Evolutionary conservation across 2,329 filamentous ascomycete species (phyloP), one percentile per base, ranked within the genome.

Genomic region (Fusarium haematococcum): DNA sequence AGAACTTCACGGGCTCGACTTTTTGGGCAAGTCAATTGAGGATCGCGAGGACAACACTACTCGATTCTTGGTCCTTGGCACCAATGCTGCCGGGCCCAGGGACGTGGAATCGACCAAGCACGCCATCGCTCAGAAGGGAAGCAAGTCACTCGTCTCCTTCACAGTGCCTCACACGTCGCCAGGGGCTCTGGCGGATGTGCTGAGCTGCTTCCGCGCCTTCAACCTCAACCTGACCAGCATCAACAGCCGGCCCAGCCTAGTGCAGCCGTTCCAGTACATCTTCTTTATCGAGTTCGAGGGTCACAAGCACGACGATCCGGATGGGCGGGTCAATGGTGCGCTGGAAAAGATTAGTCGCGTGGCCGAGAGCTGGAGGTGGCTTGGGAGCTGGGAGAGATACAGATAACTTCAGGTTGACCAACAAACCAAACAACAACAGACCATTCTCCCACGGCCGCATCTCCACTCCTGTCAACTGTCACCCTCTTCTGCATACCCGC

Each of bases 271-370:
- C 90, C 92, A 97, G 81, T 98, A 98, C 84, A 90, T 98, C 41
- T 98, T 98, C 85, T 95, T 98, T 80, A 92, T 98, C 33, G 96
- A 98, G 86, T 95, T 97, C 78, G 90, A 93, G 81, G 92, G 93
- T 2, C 88, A 90, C 80, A 83, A 75, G 68, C 71, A 80, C 63
- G 77, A 82, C 23, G 90, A 90, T 76, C 85, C 86, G 3, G 86
- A 88, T 62, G 88, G 87, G 5, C 86, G 86, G 70, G 91, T 95
- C 18, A 87, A 89, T 68, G 83, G 83, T 25, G 92, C 91, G 30
- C 82, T 95, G 80, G 84, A 84, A 60, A 88, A 88, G 73, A 85
- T 95, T 74, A 84, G 83, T 2, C 81, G 80, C 33, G 88, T 91
- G 71, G 90, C 91, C n/a, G 85, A 89, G 81, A 86, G 84, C 56